Conservation (phyloP, 805 yeast species). For the Cyberlindnera americana region DNA sequence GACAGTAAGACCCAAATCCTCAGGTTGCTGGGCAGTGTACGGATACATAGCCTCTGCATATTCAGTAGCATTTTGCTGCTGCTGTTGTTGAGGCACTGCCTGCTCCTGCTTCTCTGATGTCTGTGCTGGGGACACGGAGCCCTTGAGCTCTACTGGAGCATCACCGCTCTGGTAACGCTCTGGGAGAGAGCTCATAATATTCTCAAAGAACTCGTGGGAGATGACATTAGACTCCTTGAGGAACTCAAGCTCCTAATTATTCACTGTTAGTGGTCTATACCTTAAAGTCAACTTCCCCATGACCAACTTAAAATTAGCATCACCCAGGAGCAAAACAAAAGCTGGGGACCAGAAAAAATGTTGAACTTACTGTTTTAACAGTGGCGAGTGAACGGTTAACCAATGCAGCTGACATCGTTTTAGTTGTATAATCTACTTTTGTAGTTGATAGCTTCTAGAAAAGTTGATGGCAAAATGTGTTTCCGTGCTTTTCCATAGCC, state of each 20-base stretch:
- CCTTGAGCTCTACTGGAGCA: conserved; percentile 40
- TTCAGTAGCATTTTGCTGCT: conserved; percentile 23
- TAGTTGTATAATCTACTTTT: conserved; percentile 1
- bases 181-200: conserved; percentile 53
- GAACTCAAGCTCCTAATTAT: conserved; percentile 64
- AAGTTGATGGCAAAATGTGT: too few relatives aligned
- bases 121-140: conserved; percentile 13
- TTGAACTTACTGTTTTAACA: conserved; percentile 49
- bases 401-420: conserved; percentile 45
- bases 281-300: not conserved
- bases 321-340: too few relatives aligned
- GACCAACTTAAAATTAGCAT: too few relatives aligned
- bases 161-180: conserved; percentile 48
- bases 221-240: conserved; percentile 72
- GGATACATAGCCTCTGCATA: conserved; percentile 70
- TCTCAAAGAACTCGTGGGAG: conserved; percentile 48
- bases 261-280: not conserved
- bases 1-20: conserved; percentile 58
- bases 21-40: conserved; percentile 69
- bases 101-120: conserved; percentile 11
- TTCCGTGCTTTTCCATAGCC: not conserved
- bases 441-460: too few relatives aligned
- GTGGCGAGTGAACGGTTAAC: conserved; percentile 78
- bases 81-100: conserved; percentile 9
- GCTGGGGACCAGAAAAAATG: too few relatives aligned